phyloP scores from a whole-genome alignment of 2,329 filamentous ascomycete genomes.

The Plenodomus lindquistii region DNA sequence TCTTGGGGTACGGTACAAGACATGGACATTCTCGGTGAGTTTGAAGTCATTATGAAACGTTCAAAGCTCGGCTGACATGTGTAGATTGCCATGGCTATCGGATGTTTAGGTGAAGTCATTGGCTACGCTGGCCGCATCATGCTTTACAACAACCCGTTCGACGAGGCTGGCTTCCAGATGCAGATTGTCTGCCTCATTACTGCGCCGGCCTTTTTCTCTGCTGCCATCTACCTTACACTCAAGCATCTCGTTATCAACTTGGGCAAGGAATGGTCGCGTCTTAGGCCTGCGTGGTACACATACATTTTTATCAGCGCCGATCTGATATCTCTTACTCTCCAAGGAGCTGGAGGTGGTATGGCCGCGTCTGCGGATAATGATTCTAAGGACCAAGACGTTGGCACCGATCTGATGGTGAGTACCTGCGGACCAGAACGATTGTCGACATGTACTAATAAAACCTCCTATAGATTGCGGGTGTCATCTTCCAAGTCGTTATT shows the following conservation, averaged over 20 bases:
- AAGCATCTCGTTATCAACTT: constrained; percentile 62
- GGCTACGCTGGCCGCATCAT: constrained; percentile 62
- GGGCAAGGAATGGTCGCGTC: constrained; percentile 44
- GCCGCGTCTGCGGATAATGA: constrained; percentile 55
- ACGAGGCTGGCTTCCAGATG: constrained; percentile 52
- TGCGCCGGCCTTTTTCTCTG: constrained; percentile 60
- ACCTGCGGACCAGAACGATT: no score
- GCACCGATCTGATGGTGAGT: constrained; percentile 56
- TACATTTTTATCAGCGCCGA: constrained; percentile 65
- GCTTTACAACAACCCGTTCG: constrained; percentile 58
- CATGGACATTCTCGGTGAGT: constrained; percentile 57
- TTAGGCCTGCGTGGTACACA: constrained; percentile 53
- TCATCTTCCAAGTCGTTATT: constrained; percentile 60
- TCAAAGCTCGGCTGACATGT: constrained; percentile 7
- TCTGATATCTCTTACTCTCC: constrained; percentile 60
- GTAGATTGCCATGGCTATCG: constrained; percentile 51
- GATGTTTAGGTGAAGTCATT: constrained; percentile 55
- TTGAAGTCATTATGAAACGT: background rate
- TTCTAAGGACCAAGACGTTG: constrained; percentile 48
- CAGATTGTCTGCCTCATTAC: constrained; percentile 62
- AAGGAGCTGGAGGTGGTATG: constrained; percentile 61
- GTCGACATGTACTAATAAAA: background rate
- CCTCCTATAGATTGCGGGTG: constrained; percentile 52
- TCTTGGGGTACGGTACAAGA: constrained; percentile 56
- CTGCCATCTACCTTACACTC: constrained; percentile 60